Percentiles rank a stretch among this genome's conserved stretches.
Evolutionary conservation across 1,139 yeast species (phyloP).

Genomic region (Scheffersomyces parashehatae): DNA sequence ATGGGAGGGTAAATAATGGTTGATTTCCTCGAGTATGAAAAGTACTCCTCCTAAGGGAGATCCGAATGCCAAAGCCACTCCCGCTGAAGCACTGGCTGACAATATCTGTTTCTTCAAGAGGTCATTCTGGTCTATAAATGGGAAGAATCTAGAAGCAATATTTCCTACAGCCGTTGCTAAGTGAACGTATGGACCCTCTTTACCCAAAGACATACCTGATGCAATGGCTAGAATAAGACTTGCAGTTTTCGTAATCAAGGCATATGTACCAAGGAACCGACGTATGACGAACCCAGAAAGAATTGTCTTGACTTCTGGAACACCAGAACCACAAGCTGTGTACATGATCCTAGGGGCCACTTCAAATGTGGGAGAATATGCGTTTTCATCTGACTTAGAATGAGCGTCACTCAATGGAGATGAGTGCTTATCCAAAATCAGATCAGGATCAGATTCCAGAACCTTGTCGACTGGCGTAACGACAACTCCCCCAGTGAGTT

Average conservation of each 20-base stretch:
- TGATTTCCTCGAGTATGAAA: conserved; percentile 65
- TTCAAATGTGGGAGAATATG: background rate
- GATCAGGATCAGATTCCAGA: conserved; percentile 2
- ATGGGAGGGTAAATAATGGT: conserved; percentile 58
- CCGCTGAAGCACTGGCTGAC: conserved; percentile 67
- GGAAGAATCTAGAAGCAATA: conserved; percentile 52
- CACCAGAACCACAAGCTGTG: conserved; percentile 66
- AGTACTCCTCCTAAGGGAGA: conserved; percentile 70
- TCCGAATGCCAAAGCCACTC: conserved; percentile 72
- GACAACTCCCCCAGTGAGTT: conserved; percentile 27
- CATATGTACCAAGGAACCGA: conserved; percentile 55
- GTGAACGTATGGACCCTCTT: conserved; percentile 75
- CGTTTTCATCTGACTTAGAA: conserved; percentile 7
- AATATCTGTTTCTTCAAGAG: conserved; percentile 57
- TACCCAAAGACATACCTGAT: conserved; percentile 66
- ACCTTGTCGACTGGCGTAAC: background rate
- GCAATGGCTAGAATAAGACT: conserved; percentile 62
- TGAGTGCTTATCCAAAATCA: background rate
- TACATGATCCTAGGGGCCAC: conserved; percentile 35
- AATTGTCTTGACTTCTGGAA: conserved; percentile 61
- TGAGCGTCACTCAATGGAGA: background rate
- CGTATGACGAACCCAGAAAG: conserved; percentile 58
- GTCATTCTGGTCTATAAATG: conserved; percentile 51
- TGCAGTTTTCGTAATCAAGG: conserved; percentile 51
- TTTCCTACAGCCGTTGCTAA: conserved; percentile 70